Conservation (phyloP, 257 asterid genomes). For the Lantana camara region DNA sequence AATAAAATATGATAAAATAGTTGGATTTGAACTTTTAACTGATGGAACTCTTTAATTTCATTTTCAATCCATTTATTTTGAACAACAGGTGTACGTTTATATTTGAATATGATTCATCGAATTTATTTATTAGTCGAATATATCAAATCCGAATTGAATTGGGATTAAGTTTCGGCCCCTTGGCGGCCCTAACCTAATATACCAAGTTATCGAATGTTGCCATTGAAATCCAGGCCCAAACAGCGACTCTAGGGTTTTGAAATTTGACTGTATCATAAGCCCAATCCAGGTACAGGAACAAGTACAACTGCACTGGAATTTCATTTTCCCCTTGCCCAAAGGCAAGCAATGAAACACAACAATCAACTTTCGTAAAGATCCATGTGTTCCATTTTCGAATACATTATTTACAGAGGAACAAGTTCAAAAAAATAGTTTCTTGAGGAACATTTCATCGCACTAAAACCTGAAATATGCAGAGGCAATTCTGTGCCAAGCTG, state of each 20-base stretch:
- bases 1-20: too few relatives aligned
- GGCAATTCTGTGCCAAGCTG: slow-evolving; percentile 37
- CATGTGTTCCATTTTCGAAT: background rate
- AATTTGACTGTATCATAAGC: background rate
- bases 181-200: too few relatives aligned
- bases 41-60: too few relatives aligned
- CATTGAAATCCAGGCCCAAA: background rate
- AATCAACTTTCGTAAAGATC: background rate
- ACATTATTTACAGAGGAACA: background rate
- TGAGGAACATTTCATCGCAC: background rate
- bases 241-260: background rate
- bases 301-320: background rate
- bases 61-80: too few relatives aligned
- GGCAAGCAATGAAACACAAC: background rate
- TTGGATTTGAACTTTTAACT: too few relatives aligned
- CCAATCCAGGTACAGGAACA: background rate
- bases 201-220: too few relatives aligned
- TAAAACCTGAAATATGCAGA: slow-evolving; percentile 36
- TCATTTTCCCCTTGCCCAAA: background rate
- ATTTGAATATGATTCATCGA: too few relatives aligned
- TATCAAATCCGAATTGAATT: too few relatives aligned
- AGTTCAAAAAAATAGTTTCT: background rate
- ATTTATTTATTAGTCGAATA: too few relatives aligned
- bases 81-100: too few relatives aligned
- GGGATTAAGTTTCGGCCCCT: too few relatives aligned